Base-by-base conservation (phyloP, 108 stramenopile species). In the Pseudonitzschia delicatissima region DNA sequence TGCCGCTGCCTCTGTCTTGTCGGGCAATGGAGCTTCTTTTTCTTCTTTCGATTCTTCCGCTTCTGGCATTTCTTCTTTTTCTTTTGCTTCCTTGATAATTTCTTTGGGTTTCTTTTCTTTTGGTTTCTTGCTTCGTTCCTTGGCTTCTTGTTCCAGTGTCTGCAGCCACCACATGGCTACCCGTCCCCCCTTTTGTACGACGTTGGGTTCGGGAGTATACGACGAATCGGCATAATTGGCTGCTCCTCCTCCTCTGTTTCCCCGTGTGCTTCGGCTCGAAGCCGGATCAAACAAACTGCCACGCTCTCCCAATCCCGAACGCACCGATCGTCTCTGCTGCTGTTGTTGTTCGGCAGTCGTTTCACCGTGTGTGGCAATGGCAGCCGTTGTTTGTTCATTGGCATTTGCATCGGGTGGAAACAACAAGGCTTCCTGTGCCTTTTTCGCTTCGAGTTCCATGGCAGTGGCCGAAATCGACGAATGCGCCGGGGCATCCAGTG, bases 141-240 rank as follows among this genome's bases (percentile, higher is more conserved):
- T 27, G 33, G 26, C 50, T 42, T 29, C 50, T 60, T 39, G 67
- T 48, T 79, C 65, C 35, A 74, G 18, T 48, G 45, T 9, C 25
- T 70, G 29, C 6, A 80, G 45, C 52, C 55, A 68, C 63, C 69
- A 80, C 47, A 80, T 52, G 23, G 79, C 79, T 9, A 75, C 60
- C n/a, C 73, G 44, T 47, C 79, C 79, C 27, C 79, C 79, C 34
- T 47, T 64, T 68, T 71, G 73, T 11, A 69, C 68, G 21, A 64
- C 64, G 9, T 34, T 62, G 4, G 79, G 79, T n/a, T 39, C 33
- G 8, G 53, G 31, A 11, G 31, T 0, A 1, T 11, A 1, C 9
- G 9, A 4, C n/a, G 29, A 11, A 12, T 33, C 53, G 33, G 53
- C 7, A 32, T 33, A 3, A n/a, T 5, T 7, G 13, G 52, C 23